A percentile compares a stretch with the other conserved stretches of the same genome.
These are phyloP conservation scores for Exserohilum turcica DNA, from an alignment of 2,329 filamentous ascomycete genomes.

Conservation along the genomic window DNA sequence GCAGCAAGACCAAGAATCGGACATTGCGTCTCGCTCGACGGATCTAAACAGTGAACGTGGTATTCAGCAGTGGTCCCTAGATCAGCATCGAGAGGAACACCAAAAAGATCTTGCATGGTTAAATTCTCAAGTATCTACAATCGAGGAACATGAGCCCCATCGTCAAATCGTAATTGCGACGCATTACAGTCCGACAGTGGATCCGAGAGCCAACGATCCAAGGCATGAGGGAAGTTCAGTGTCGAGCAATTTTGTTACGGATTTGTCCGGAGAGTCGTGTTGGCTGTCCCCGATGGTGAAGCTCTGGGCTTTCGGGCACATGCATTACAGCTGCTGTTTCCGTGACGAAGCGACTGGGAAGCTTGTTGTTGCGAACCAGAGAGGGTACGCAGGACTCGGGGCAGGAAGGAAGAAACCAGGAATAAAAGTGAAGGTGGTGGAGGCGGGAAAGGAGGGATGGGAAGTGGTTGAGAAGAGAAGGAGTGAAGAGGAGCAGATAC, in stretches of 20 bases:
- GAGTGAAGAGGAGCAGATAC: neutral
- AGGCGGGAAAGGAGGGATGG: neutral
- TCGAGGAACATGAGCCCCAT: slow-evolving; percentile 27
- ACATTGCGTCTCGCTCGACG: slow-evolving; percentile 12
- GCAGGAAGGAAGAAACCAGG: slow-evolving; percentile 10
- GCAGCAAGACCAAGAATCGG: slow-evolving; percentile 1
- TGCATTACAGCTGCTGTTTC: slow-evolving; percentile 55
- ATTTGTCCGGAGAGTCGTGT: slow-evolving; percentile 46
- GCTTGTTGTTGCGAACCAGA: slow-evolving; percentile 50
- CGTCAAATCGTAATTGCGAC: slow-evolving; percentile 49
- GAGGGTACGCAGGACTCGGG: slow-evolving; percentile 39
- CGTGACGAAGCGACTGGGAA: slow-evolving; percentile 30
- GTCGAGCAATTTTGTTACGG: slow-evolving; percentile 49
- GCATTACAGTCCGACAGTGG: slow-evolving; percentile 51
- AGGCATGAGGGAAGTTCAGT: slow-evolving; percentile 30
- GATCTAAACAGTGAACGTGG: slow-evolving; percentile 26
- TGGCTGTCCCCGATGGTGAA: slow-evolving; percentile 46
- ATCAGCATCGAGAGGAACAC: slow-evolving; percentile 49
- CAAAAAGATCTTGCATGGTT: slow-evolving; percentile 52
- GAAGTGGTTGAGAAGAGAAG: neutral
- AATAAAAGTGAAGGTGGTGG: neutral
- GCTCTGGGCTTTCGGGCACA: slow-evolving; percentile 58
- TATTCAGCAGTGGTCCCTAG: slow-evolving; percentile 46
- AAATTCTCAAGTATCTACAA: slow-evolving; percentile 38
- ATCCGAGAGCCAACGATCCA: slow-evolving; percentile 44